Percentiles rank a stretch among this genome's conserved stretches.
Evolutionary conservation across 2,329 filamentous ascomycete genomes (phyloP).

Genomic region (Apiospora arundinis): DNA sequence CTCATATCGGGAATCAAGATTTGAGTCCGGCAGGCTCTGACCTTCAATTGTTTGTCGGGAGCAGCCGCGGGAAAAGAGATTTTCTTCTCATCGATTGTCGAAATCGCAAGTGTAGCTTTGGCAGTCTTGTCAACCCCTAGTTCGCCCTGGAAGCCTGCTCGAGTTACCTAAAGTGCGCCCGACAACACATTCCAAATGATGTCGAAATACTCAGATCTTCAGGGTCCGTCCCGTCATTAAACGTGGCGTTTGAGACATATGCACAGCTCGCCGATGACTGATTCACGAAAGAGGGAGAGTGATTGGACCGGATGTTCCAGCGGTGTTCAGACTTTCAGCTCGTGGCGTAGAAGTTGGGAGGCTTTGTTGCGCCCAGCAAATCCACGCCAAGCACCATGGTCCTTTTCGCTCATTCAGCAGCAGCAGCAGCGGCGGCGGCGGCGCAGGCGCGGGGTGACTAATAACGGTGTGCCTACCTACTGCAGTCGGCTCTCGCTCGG

Average conservation of each 20-base stretch:
- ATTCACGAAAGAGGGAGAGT: not conserved
- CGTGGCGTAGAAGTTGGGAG: slow-evolving; percentile 1
- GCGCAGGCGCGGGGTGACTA: not conserved
- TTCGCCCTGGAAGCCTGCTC: not conserved
- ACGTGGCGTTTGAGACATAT: not conserved
- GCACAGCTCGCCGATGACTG: not conserved
- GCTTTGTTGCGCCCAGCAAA: not conserved
- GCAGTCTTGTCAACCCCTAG: not conserved
- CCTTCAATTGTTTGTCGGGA: not conserved
- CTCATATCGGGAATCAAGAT: not conserved
- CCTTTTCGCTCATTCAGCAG: not conserved
- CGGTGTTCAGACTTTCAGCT: not conserved
- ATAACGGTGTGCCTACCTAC: not conserved
- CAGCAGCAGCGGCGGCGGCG: not conserved
- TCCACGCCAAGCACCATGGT: not conserved
- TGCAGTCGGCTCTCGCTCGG: not conserved
- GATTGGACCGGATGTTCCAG: not conserved
- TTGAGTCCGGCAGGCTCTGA: not conserved
- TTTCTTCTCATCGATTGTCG: too few relatives aligned
- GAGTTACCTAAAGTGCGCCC: not conserved
- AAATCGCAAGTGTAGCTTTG: not conserved
- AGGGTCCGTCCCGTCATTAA: not conserved
- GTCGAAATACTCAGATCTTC: not conserved
- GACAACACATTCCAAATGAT: not conserved
- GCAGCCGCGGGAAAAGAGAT: not conserved